Evolutionary conservation across 257 asterid genomes (phyloP).

Genomic region (Hygrophila difformis): DNA sequence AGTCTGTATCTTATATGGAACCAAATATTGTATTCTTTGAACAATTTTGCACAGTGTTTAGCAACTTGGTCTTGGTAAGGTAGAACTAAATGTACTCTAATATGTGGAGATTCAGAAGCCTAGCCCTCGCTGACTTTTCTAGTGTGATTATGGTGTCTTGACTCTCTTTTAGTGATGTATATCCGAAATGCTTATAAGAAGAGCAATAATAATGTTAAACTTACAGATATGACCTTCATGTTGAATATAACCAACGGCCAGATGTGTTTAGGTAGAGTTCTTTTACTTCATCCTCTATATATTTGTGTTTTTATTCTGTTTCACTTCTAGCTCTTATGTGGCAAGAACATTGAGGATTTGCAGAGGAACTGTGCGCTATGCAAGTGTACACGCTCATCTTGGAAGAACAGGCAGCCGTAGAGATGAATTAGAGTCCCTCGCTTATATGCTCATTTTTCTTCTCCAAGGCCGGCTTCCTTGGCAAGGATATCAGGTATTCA

Average conservation of each 20-base stretch:
- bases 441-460: too few species aligned
- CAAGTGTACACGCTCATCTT: conserved; percentile 73
- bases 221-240: conserved; percentile 51
- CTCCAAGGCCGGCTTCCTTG: too few species aligned
- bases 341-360: background rate
- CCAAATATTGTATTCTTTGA: too few species aligned
- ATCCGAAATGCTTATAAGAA: background rate
- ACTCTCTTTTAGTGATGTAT: background rate
- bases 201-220: too few species aligned
- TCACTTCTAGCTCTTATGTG: background rate
- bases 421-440: too few species aligned
- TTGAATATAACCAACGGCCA: conserved; percentile 61
- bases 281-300: too few species aligned
- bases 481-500: too few species aligned
- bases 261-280: conserved; percentile 44
- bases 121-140: background rate
- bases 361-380: conserved; percentile 76
- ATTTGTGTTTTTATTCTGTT: background rate
- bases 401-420: too few species aligned
- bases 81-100: background rate
- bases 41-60: too few species aligned
- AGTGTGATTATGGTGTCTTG: background rate
- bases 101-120: conserved; percentile 1
- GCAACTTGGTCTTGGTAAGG: too few species aligned
- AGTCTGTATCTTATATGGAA: too few species aligned